Evolutionary conservation across 306 rosid genomes (phyloP), one percentile per base, ranked within the genome.

Genomic region (Prunus persica): DNA sequence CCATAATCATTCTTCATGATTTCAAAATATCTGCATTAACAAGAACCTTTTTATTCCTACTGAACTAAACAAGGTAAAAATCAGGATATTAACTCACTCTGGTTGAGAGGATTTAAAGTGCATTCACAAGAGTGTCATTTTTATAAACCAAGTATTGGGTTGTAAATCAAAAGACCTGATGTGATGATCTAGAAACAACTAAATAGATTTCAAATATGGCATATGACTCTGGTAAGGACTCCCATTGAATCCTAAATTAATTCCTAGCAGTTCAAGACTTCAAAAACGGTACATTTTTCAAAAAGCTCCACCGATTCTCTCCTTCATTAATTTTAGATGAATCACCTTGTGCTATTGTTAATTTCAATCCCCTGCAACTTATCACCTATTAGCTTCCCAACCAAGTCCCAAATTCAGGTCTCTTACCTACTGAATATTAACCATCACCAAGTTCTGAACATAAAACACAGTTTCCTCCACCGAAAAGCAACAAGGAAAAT

Each of bases 1-100:
- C 82, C 83, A 70, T 81, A 72, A 75, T 83, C 82, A 64, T 74
- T 81, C 82, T 79, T 81, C 88, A 85, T 87, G 63, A 19, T 75
- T 58, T 83, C 85, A n/a, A 84, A 83, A 75, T 83, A 80, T 65
- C 83, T 83, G 71, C 61, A 65, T 49, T 32, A 49, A 22, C 65
- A 64, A 69, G 34, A 43, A 43, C 24, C 43, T 38, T 38, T 52
- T 14, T 52, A 52, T 52, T 18, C 19, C 22, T 16, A 6, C 15
- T 2, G 7, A 52, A 52, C 57, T 52, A 18, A 4, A 52, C 19
- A 52, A 18, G 20, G 57, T 14, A 52, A 18, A 15, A 52, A 18
- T 52, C 57, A 52, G 65, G 65, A 58, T 24, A 56, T 8, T 56
- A 56, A 56, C 61, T 18, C 61, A 55, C 27, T 11, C 13, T 56